These are phyloP conservation scores for Aphelidium insulamus DNA, from an alignment of 371 early-diverging fungal genomes.

Conservation along the genomic window DNA sequence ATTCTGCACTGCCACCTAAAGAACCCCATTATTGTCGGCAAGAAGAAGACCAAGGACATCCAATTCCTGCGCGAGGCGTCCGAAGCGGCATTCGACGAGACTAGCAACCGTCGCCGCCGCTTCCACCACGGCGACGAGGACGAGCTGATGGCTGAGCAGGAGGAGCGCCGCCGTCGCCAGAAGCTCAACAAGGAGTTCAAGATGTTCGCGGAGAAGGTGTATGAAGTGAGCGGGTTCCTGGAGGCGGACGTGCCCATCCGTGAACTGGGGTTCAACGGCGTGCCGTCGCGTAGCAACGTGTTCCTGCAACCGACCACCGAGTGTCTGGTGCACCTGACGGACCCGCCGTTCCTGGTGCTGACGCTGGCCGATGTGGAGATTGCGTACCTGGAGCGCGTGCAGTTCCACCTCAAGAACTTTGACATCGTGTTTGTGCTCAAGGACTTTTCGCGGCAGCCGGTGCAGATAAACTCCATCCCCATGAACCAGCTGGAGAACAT, in stretches of 20 bases:
- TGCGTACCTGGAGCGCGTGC: slow-evolving; percentile 94
- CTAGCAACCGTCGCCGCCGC: slow-evolving; percentile 81
- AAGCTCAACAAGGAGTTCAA: slow-evolving; percentile 86
- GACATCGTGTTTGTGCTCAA: slow-evolving; percentile 98
- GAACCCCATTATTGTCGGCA: slow-evolving; percentile 90
- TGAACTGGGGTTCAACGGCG: slow-evolving; percentile 91
- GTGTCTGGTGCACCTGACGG: slow-evolving; percentile 89
- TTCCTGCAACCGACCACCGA: slow-evolving; percentile 91
- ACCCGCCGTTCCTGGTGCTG: slow-evolving; percentile 87
- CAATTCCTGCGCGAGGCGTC: slow-evolving; percentile 97
- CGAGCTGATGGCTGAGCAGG: slow-evolving; percentile 85
- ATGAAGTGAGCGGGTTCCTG: slow-evolving; percentile 52
- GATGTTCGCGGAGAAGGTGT: slow-evolving; percentile 75
- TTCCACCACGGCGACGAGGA: slow-evolving; percentile 88
- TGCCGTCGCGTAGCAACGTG: slow-evolving; percentile 84
- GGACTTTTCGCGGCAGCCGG: slow-evolving; percentile 68
- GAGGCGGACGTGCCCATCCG: slow-evolving; percentile 88
- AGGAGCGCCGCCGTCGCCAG: slow-evolving; percentile 69
- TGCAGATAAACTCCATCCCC: slow-evolving; percentile 94
- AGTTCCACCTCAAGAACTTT: slow-evolving; percentile 96
- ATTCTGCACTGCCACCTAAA: slow-evolving; percentile 91
- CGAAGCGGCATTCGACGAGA: slow-evolving; percentile 89
- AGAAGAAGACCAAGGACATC: slow-evolving; percentile 94
- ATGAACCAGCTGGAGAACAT: slow-evolving; percentile 82
- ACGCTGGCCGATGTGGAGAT: slow-evolving; percentile 91